Evolutionary conservation across 257 asterid species (phyloP).

Genomic region (Linderniella brevidens): DNA sequence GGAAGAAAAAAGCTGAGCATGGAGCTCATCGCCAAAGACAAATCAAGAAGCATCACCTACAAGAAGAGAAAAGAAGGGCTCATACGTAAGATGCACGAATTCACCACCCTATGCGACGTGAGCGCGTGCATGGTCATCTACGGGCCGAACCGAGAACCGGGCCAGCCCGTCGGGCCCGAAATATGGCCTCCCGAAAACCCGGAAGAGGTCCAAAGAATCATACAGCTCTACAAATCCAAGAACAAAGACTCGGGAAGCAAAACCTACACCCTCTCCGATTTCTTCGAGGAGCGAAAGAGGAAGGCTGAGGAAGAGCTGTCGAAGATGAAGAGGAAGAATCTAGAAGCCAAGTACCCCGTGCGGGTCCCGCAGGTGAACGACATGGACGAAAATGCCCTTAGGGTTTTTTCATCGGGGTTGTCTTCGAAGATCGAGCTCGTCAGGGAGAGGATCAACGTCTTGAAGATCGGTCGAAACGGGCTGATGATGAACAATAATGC

Average conservation of each 20-base stretch:
- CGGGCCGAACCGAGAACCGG: constrained; percentile 24
- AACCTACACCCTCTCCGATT: constrained; percentile 26
- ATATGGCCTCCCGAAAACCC: constrained; percentile 46
- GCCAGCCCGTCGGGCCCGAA: constrained; percentile 13
- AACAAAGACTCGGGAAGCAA: constrained; percentile 20
- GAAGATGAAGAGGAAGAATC: constrained; percentile 19
- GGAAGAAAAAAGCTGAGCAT: constrained; percentile 59
- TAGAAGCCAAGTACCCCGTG: constrained; percentile 34
- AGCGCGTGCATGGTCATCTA: constrained; percentile 47
- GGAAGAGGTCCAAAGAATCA: constrained; percentile 19
- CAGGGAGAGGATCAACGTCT: constrained; percentile 16
- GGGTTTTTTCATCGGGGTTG: constrained; percentile 16
- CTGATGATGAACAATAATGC: constrained; percentile 2
- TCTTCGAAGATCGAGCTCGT: constrained; percentile 10
- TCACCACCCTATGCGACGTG: constrained; percentile 61
- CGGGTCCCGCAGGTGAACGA: constrained; percentile 12
- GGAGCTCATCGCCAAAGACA: constrained; percentile 44
- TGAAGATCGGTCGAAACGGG: constrained; percentile 9
- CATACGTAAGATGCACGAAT: constrained; percentile 35
- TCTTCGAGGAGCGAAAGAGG: constrained; percentile 23
- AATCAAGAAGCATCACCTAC: constrained; percentile 32
- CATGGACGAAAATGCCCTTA: constrained; percentile 18
- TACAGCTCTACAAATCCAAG: constrained; percentile 29
- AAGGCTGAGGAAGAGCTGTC: constrained; percentile 32
- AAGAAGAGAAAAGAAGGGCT: constrained; percentile 58